These are phyloP conservation scores for Fusarium nematophilum DNA, from an alignment of 2,329 filamentous ascomycete genomes.

Conservation along the genomic window DNA sequence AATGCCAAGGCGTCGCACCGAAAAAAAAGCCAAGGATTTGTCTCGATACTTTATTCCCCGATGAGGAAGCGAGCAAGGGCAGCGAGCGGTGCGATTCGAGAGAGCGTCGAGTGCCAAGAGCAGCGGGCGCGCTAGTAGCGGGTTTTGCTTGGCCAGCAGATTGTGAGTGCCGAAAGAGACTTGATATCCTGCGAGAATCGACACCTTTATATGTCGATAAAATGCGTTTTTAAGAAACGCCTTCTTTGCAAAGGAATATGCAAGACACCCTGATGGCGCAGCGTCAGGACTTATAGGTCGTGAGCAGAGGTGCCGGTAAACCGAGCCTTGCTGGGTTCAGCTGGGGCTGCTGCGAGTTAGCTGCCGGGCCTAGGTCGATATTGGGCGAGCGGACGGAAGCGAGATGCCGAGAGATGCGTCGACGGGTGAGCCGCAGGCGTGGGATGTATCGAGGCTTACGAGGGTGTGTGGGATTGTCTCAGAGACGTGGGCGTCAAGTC, in stretches of 20 bases:
- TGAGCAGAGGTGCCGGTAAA: constrained; percentile 15
- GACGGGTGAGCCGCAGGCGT: constrained; percentile 17
- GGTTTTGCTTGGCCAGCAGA: constrained; percentile 19
- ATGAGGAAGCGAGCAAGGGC: constrained; percentile 31
- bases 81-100: constrained; percentile 34
- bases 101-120: constrained; percentile 27
- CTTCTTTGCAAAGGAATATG: neutral
- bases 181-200: constrained; percentile 7
- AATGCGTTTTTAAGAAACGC: neutral
- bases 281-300: constrained; percentile 24
- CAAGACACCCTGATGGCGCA: constrained; percentile 34
- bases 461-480: constrained; percentile 13
- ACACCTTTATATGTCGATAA: constrained; percentile 19
- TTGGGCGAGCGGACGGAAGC: constrained; percentile 27
- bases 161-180: constrained; percentile 6
- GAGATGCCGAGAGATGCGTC: constrained; percentile 37
- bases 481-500: constrained; percentile 9
- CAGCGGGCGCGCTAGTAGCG: constrained; percentile 19
- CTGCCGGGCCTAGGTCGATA: constrained; percentile 24
- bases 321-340: constrained; percentile 1
- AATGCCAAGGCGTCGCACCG: constrained; percentile 33
- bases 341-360: constrained; percentile 17
- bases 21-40: constrained; percentile 21
- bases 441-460: constrained; percentile 7
- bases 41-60: constrained; percentile 26